These are phyloP conservation scores for Millerago galiae DNA, from an alignment of 805 yeast genomes.

Conservation along the genomic window DNA sequence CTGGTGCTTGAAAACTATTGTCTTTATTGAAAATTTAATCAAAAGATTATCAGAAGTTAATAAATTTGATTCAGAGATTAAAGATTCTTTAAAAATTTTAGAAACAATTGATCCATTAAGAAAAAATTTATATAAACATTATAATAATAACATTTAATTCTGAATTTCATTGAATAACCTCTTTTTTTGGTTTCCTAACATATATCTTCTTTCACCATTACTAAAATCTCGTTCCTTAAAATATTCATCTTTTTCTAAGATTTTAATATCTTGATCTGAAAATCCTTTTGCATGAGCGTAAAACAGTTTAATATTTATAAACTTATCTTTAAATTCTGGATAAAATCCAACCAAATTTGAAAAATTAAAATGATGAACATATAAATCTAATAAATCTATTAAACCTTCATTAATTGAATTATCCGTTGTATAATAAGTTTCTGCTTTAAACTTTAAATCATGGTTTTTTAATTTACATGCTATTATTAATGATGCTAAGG, in stretches of 20 bases:
- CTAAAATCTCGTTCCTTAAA: constrained; percentile 29
- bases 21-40: constrained; percentile 36
- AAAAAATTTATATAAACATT: constrained; percentile 47
- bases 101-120: constrained; percentile 60
- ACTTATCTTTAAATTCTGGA: constrained; percentile 28
- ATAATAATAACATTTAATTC: neutral
- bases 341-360: constrained; percentile 40
- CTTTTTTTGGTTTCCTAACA: constrained; percentile 42
- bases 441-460: constrained; percentile 18
- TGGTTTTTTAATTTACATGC: constrained; percentile 42
- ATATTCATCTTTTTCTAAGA: constrained; percentile 39
- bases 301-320: constrained; percentile 39
- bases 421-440: constrained; percentile 14
- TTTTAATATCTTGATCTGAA: constrained; percentile 20
- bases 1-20: constrained; percentile 69
- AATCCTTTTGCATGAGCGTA: constrained; percentile 31
- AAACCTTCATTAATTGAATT: constrained; percentile 40
- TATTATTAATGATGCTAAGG: constrained; percentile 59
- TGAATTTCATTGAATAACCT: constrained; percentile 35
- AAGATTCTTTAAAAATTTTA: constrained; percentile 34
- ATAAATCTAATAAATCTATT: constrained; percentile 52
- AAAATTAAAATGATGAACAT: constrained; percentile 48
- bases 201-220: constrained; percentile 46
- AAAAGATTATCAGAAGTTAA: constrained; percentile 13
- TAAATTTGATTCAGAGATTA: constrained; percentile 24